phyloP scores from a whole-genome alignment of 176 grass and related monocot species.

The Carex pumila region DNA sequence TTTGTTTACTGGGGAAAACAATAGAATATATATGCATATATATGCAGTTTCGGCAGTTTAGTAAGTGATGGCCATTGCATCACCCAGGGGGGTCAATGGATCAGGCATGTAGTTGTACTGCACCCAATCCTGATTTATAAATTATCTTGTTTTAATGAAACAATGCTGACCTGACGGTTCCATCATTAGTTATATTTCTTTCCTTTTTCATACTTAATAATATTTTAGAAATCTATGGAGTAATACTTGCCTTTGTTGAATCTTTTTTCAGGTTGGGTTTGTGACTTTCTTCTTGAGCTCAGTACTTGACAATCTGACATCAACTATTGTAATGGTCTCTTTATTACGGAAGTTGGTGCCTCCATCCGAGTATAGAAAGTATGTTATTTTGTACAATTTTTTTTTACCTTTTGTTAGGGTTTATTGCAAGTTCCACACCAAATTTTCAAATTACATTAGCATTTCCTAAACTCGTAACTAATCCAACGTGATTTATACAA shows the following conservation, averaged over 20 bases:
- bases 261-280: constrained; percentile 76
- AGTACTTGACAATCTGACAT: constrained; percentile 90
- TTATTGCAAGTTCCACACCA: background rate
- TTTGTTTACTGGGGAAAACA: background rate
- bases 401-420: background rate
- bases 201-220: background rate
- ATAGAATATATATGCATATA: background rate
- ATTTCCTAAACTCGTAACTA: background rate
- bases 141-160: background rate
- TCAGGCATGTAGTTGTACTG: background rate
- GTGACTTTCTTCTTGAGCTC: constrained; percentile 92
- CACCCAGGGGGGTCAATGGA: background rate
- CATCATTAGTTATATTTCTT: background rate
- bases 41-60: background rate
- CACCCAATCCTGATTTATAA: too few species aligned
- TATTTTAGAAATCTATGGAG: background rate
- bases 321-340: constrained; percentile 96
- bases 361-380: constrained; percentile 90
- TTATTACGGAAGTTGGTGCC: constrained; percentile 86
- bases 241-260: background rate
- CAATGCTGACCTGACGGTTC: background rate
- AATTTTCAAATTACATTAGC: background rate
- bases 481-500: background rate
- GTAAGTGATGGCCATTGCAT: background rate
- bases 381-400: constrained; percentile 26